Evolutionary conservation across 75 land plant species (phyloP).

Genomic region (Cupressus sempervirens): DNA sequence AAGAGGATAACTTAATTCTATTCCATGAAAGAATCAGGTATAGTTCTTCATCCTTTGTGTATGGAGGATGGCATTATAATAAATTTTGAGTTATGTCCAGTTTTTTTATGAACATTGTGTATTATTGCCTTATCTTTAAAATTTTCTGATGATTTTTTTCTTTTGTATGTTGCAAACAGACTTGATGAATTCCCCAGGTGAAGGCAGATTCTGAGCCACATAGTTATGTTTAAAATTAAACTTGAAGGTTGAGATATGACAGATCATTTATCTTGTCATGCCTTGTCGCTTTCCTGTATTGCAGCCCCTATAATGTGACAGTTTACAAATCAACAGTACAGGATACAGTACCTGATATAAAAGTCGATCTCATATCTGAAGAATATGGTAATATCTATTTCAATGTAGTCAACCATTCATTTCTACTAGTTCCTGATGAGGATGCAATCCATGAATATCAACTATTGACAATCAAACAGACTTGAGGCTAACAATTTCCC

Average conservation of each 20-base stretch:
- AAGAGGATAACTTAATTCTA: constrained; percentile 65
- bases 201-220: neutral
- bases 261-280: neutral
- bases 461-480: neutral
- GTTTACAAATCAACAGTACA: constrained; percentile 30
- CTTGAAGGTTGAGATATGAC: neutral
- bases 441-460: neutral
- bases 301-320: constrained; percentile 76
- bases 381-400: constrained; percentile 58
- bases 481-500: neutral
- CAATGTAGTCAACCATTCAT: neutral
- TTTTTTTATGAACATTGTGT: neutral
- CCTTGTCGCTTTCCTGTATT: constrained; percentile 9
- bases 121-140: neutral
- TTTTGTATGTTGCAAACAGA: constrained; percentile 17
- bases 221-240: neutral
- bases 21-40: constrained; percentile 94
- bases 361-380: constrained; percentile 79
- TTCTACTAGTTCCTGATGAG: neutral
- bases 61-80: neutral
- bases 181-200: constrained; percentile 39
- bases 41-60: neutral
- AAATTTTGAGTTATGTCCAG: neutral
- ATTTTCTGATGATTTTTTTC: constrained; percentile 3
- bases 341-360: constrained; percentile 37